Percentiles rank a stretch among this genome's conserved stretches.
phyloP scores from a whole-genome alignment of 257 asterid genomes.

The Solanum ahanhuiri region DNA sequence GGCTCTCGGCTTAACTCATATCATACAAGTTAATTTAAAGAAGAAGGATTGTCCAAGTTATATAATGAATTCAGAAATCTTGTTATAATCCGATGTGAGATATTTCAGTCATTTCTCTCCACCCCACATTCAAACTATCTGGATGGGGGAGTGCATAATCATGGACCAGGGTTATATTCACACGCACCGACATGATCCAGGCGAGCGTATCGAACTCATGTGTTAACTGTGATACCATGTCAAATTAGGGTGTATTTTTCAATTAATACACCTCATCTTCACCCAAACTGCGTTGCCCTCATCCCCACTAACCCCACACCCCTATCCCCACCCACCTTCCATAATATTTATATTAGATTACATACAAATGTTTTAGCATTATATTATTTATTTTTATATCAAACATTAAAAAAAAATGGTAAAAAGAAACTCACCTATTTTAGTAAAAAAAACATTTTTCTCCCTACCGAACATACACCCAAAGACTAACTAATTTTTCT shows the following conservation, averaged over 20 bases:
- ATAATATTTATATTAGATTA: not conserved
- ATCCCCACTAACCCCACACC: not conserved
- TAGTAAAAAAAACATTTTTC: not conserved
- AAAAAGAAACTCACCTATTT: not conserved
- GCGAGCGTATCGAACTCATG: not conserved
- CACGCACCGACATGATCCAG: not conserved
- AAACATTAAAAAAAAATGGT: not conserved
- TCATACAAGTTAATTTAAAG: not conserved
- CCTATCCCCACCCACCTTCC: not conserved
- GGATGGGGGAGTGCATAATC: not conserved
- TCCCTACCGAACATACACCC: not conserved
- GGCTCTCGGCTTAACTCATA: not conserved
- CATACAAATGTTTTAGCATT: not conserved
- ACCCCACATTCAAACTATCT: not conserved
- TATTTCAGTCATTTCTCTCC: not conserved
- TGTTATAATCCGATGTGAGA: not conserved
- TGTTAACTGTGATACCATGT: accelerated
- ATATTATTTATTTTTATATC: not conserved
- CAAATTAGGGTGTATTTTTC: too few species aligned
- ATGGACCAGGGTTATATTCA: not conserved
- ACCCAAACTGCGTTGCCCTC: not conserved
- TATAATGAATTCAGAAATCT: not conserved
- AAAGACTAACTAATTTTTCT: not conserved
- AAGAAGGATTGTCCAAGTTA: not conserved
- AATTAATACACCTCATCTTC: not conserved